Evolutionary conservation across 768 basidiomycete species (phyloP).

Genomic region (Termitomyces titanicus): DNA sequence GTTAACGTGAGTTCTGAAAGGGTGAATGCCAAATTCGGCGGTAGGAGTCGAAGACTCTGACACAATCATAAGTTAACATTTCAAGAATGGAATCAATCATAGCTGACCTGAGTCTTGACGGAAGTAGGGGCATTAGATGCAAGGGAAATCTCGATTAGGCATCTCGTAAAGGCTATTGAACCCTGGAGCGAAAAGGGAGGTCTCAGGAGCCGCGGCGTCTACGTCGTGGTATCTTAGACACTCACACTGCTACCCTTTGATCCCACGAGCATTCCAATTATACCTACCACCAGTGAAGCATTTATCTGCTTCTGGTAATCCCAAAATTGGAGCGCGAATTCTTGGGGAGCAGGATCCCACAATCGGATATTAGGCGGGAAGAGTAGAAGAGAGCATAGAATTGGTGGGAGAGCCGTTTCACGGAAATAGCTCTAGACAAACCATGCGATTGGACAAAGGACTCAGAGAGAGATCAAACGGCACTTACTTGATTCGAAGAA

Average conservation of each 20-base stretch:
- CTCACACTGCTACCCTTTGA: constrained; percentile 64
- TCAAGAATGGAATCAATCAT: not conserved
- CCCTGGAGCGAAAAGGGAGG: constrained; percentile 47
- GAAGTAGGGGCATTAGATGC: constrained; percentile 91
- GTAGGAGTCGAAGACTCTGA: constrained; percentile 44
- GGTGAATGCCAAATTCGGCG: constrained; percentile 50
- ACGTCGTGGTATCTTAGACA: constrained; percentile 8
- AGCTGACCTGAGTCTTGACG: constrained; percentile 78
- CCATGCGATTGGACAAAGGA: not conserved
- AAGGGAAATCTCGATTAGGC: constrained; percentile 82
- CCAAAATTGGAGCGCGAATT: constrained; percentile 97
- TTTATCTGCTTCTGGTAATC: constrained; percentile 87
- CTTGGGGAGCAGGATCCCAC: constrained; percentile 66
- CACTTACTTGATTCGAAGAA: constrained; percentile 83
- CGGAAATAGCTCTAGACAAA: constrained; percentile 88
- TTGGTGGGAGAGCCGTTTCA: constrained; percentile 71
- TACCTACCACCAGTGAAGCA: constrained; percentile 70
- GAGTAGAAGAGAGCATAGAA: constrained; percentile 64
- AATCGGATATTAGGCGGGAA: constrained; percentile 64
- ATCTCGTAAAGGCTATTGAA: constrained; percentile 58
- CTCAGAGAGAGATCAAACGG: not conserved
- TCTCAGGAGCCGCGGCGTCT: constrained; percentile 1
- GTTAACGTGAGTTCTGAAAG: constrained; percentile 66
- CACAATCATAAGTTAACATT: constrained; percentile 7
- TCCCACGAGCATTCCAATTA: constrained; percentile 84